Base-by-base conservation (phyloP, 2,329 filamentous ascomycete genomes). In the Epichloe elymi region DNA sequence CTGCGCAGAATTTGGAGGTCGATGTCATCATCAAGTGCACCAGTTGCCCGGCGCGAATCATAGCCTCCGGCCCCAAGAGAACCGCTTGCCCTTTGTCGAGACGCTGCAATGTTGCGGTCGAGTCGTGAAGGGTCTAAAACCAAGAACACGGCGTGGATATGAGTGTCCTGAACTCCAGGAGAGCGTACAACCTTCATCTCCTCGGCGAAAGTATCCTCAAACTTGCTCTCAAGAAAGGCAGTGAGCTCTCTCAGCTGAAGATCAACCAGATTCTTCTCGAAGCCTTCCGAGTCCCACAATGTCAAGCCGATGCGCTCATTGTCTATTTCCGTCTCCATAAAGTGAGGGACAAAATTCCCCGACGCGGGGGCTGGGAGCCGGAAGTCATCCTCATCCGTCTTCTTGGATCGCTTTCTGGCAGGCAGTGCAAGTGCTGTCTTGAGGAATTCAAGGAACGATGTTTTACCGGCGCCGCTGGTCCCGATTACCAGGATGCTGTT, bases 151-250 rank as follows among this genome's bases (percentile, higher is more conserved):
- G 88, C 94, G 65, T 98, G 93, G 57, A 98, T 95, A 67, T 98
- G 93, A 48, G 91, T 96, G 71, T 98, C 93, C 65, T 89, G 87
- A 57, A 88, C 86, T 51, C 90, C 91, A 26, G 93, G 91, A 49
- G 90, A 89, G 61, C 93, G 86, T 55, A 96, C 77, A 45, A 98
- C 90, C 73, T 96, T 97, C 78, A 95, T 95, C 73, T 98, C 93
- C 70, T 98, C 93, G 46, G 82, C 82, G 65, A 98, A 95, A 0
- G 93, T 97, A 63, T 98, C 93, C 66, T 98, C 91, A 60, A 98
- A 98, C 68, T 97, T 97, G 73, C 86, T 91, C 73, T 98, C 93
- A 53, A 98, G 74, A 70, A 98, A 98, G 8, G 85, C 78, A 36
- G 86, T 84, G 74, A 97, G 90, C 65, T 95, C 88, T 54, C 90